Base-by-base conservation (phyloP, 2,329 filamentous ascomycete genomes). In the Arthrobotrys sphaeroides region DNA sequence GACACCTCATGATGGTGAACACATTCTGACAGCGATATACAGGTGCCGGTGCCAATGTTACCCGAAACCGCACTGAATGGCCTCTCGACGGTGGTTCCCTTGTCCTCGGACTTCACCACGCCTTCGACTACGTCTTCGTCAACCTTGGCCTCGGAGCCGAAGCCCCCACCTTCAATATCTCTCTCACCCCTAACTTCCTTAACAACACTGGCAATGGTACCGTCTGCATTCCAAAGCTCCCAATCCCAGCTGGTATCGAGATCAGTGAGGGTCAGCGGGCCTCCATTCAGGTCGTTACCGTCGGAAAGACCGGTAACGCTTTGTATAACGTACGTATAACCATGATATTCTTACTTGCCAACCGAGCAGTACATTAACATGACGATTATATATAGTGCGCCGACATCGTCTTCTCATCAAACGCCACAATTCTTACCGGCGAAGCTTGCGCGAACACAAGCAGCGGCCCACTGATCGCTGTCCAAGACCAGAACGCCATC, bases 261-360 rank as follows among this genome's bases (percentile, higher is more conserved):
- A 82, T 89, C 38, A 81, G 81, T 22, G 88, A 91, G 38, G 91
- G 90, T 43, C 85, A 86, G 77, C 84, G 87, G 53, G 90, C 86
- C 12, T 90, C 88, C 31, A 83, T 93, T 66, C 91, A 93, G 83
- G 88, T 93, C 60, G 86, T 92, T 36, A 90, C 88, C 2, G 84
- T 88, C 51, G 88, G 88, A 26, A 84, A 87, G 20, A 84, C 83
- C 2, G 86, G 85, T 18, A 85, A 85, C 40, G 88, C 90, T 13
- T 83, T 93, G 31, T 93, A 92, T 82, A 91, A 90, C 82, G 86
- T 75, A 69, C 5, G 72, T 59, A 3, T 18, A 31, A 20, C 13
- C 13, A 28, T 13, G 22, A 10, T 22, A 38, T 24, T 18, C 47
- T 40, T 45, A n/a, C n/a, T 10, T 31, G n/a, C 12, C 10, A 45